Percentiles rank a stretch among this genome's conserved stretches.
Evolutionary conservation across 805 yeast species (phyloP).

Genomic region (Jamesozyma jinghongensis): DNA sequence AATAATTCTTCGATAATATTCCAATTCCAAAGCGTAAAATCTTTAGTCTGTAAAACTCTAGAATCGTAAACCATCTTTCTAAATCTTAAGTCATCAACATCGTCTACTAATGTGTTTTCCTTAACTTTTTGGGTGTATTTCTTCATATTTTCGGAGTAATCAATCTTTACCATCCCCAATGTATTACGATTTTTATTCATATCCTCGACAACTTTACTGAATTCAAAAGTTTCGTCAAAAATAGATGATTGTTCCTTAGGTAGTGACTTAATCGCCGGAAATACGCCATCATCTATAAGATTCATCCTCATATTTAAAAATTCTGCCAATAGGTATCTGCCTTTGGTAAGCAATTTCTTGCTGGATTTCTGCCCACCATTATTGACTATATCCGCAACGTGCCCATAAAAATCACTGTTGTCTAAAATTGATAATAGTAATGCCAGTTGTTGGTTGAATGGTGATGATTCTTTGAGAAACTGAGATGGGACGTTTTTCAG

Average conservation of each 20-base stretch:
- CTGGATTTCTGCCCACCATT: constrained; percentile 15
- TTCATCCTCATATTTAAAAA: constrained; percentile 45
- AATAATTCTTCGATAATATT: constrained; percentile 57
- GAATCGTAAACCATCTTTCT: constrained; percentile 58
- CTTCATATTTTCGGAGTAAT: constrained; percentile 17
- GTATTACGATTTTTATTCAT: constrained; percentile 34
- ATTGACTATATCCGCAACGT: constrained; percentile 29
- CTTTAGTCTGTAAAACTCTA: constrained; percentile 67
- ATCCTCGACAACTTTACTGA: constrained; percentile 38
- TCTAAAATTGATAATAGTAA: constrained; percentile 48
- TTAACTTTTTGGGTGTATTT: constrained; percentile 18
- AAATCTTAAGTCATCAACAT: constrained; percentile 57
- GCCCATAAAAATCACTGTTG: constrained; percentile 44
- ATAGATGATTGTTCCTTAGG: constrained; percentile 1
- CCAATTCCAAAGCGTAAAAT: constrained; percentile 85
- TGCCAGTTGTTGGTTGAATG: constrained; percentile 59
- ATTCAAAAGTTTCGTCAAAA: constrained; percentile 31
- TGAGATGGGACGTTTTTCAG: constrained; percentile 21
- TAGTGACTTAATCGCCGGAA: constrained; percentile 3
- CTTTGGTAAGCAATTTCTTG: constrained; percentile 43
- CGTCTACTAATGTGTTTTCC: constrained; percentile 17
- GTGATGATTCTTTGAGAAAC: constrained; percentile 35
- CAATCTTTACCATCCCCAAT: constrained; percentile 26
- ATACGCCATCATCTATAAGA: constrained; percentile 32
- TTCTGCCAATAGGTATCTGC: constrained; percentile 56